phyloP scores from a whole-genome alignment of 164 flowering plant genomes.

The Santalum album region DNA sequence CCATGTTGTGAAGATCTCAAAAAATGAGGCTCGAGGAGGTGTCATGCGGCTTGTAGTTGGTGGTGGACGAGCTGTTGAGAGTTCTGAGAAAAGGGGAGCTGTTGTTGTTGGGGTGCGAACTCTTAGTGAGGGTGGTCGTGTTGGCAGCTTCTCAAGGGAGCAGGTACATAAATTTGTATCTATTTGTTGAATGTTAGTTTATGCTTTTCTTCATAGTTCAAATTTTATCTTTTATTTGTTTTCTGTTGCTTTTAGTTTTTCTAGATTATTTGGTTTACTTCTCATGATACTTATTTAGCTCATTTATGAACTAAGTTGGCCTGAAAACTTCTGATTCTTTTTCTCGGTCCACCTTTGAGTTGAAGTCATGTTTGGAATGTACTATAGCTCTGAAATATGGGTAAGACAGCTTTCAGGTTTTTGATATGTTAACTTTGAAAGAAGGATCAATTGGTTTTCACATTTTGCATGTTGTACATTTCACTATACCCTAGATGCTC shows the following conservation, averaged over 20 bases:
- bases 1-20: constrained; percentile 43
- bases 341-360: too few species aligned
- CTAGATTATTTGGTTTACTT: too few species aligned
- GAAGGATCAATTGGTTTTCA: too few species aligned
- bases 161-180: constrained; percentile 46
- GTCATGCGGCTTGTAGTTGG: constrained; percentile 98
- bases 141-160: constrained; percentile 91
- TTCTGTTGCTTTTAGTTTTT: not conserved
- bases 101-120: constrained; percentile 96
- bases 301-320: too few species aligned
- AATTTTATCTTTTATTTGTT: not conserved
- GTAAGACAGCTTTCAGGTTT: too few species aligned
- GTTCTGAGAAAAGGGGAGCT: constrained; percentile 62
- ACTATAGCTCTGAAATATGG: not conserved
- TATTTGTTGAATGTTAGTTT: not conserved
- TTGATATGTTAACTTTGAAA: too few species aligned
- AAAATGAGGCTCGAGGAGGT: constrained; percentile 68
- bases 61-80: constrained; percentile 95
- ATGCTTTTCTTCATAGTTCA: not conserved
- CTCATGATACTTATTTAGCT: too few species aligned
- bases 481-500: too few species aligned
- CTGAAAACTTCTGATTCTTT: too few species aligned
- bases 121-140: constrained; percentile 99
- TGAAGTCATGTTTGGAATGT: not conserved
- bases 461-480: too few species aligned